A percentile compares a stretch with the other conserved stretches of the same genome.
Conservation (phyloP, 78 protist species). For the Tieghemostelium lacteum region DNA sequence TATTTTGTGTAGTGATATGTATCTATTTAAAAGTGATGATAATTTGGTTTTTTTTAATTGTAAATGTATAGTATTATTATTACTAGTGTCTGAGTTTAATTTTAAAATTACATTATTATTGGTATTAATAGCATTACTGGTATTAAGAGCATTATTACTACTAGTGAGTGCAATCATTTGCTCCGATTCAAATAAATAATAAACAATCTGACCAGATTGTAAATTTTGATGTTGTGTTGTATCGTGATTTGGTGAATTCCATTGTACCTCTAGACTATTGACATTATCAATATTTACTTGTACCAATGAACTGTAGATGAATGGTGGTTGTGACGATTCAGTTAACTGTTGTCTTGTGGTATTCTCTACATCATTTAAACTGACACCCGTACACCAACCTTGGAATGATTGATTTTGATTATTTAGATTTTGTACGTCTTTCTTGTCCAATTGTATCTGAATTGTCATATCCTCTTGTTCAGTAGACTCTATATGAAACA, state of each 20-base stretch:
- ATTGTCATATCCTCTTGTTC: not conserved
- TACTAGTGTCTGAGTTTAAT: too few relatives aligned
- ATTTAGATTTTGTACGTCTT: too few relatives aligned
- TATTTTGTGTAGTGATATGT: slow-evolving; percentile 34
- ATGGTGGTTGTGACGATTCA: not conserved
- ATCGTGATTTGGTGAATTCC: not conserved
- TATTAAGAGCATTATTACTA: not conserved
- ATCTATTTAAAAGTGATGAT: slow-evolving; percentile 43
- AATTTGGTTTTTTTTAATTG: not conserved
- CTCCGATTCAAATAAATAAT: not conserved
- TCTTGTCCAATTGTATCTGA: not conserved
- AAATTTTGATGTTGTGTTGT: not conserved
- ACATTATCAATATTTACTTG: not conserved
- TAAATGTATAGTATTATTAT: slow-evolving; percentile 13
- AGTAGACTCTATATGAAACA: not conserved
- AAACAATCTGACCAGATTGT: not conserved
- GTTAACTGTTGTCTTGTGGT: too few relatives aligned
- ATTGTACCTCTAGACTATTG: not conserved
- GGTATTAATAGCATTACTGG: not conserved
- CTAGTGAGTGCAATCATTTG: not conserved
- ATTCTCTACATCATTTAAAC: too few relatives aligned
- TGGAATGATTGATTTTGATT: too few relatives aligned
- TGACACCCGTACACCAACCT: too few relatives aligned
- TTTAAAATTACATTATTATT: slow-evolving; percentile 36
- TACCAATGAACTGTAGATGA: not conserved